phyloP scores from a whole-genome alignment of 2,329 filamentous ascomycete species.

The Aspergillus calidoustus region DNA sequence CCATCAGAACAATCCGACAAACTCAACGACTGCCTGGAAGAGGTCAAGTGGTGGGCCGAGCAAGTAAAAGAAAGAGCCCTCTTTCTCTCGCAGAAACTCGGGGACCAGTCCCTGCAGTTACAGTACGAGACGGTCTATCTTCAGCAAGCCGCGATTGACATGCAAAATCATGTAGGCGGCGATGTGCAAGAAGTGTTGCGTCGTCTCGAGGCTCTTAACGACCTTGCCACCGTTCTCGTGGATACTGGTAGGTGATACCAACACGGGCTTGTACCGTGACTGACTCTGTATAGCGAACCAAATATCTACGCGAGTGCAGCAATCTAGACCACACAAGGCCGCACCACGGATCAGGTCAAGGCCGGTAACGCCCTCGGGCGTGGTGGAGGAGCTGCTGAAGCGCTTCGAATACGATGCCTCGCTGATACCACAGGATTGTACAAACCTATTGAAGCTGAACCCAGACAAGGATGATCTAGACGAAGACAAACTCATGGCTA shows the following conservation, averaged over 20 bases:
- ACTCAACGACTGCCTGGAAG: background rate
- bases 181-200: background rate
- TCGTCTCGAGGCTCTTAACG: background rate
- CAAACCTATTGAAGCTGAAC: background rate
- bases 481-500: background rate
- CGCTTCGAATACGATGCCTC: background rate
- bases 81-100: background rate
- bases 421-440: background rate
- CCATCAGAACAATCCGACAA: background rate
- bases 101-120: background rate
- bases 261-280: background rate
- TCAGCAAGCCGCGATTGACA: background rate
- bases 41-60: background rate
- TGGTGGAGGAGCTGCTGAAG: background rate
- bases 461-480: background rate
- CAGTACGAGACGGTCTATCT: background rate
- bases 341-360: background rate
- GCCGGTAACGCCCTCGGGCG: background rate
- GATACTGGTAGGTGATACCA: background rate
- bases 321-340: background rate
- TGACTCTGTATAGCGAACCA: background rate
- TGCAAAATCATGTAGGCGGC: background rate
- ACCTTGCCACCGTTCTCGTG: background rate
- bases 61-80: background rate
- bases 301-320: background rate